phyloP scores from a whole-genome alignment of 129 eudicot genomes.

The Lactuca sativa region DNA sequence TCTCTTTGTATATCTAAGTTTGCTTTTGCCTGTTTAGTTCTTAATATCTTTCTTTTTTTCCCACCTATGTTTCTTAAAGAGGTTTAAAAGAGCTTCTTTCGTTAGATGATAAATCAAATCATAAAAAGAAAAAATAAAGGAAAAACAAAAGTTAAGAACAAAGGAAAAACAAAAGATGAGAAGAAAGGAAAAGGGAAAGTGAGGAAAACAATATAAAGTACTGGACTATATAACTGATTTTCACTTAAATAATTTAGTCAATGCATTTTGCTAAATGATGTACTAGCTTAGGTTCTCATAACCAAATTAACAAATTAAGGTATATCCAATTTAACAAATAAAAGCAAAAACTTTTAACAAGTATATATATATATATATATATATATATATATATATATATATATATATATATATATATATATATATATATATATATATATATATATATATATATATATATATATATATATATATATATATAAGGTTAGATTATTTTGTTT shows the following conservation, averaged over 20 bases:
- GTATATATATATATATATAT: too few species aligned
- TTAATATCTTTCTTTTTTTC: background rate
- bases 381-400: too few species aligned
- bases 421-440: too few species aligned
- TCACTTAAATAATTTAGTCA: too few species aligned
- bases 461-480: too few species aligned
- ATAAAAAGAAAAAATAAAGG: slow-evolving; percentile 17
- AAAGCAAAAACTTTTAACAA: too few species aligned
- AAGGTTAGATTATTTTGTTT: too few species aligned
- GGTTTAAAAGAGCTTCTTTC: slow-evolving; percentile 8
- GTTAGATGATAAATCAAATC: slow-evolving; percentile 24
- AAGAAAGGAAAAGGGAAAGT: background rate
- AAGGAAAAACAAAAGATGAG: background rate
- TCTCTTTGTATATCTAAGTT: background rate
- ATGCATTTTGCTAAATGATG: background rate
- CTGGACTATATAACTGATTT: background rate
- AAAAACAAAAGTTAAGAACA: background rate
- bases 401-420: too few species aligned
- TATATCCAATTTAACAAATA: too few species aligned
- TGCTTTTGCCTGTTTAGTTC: background rate
- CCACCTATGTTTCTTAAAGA: slow-evolving; percentile 19
- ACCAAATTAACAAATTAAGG: too few species aligned
- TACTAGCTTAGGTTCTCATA: too few species aligned
- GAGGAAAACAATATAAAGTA: background rate
- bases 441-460: too few species aligned